phyloP scores from a whole-genome alignment of 768 basidiomycete species.

The Lactarius indigo region DNA sequence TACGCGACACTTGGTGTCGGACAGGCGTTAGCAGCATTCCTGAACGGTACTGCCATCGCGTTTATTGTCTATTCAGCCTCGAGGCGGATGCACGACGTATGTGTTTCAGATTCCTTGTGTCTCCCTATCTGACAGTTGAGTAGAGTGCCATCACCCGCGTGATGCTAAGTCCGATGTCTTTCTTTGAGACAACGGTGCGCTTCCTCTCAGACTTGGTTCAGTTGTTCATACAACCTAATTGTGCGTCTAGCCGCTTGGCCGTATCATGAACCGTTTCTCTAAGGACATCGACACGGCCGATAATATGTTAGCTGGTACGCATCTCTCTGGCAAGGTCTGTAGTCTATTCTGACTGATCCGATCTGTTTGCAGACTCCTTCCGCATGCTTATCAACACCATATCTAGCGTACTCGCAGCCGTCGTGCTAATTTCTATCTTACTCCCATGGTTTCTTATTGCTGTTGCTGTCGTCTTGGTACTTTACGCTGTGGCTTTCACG shows the following conservation, averaged over 20 bases:
- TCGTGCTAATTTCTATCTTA: conserved; percentile 74
- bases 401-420: conserved; percentile 65
- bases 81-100: conserved; percentile 55
- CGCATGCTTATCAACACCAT: conserved; percentile 68
- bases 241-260: conserved; percentile 60
- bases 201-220: not conserved
- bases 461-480: conserved; percentile 52
- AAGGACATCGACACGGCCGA: conserved; percentile 85
- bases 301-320: conserved; percentile 57
- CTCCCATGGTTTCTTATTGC: conserved; percentile 85
- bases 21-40: conserved; percentile 65
- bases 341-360: conserved; percentile 4
- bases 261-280: conserved; percentile 88
- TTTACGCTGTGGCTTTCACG: conserved; percentile 66
- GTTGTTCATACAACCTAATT: conserved; percentile 20
- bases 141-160: conserved; percentile 63
- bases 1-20: conserved; percentile 71
- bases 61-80: conserved; percentile 77
- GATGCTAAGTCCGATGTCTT: conserved; percentile 84
- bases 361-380: conserved; percentile 50
- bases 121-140: not conserved
- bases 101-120: conserved; percentile 15
- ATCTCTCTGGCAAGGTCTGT: not conserved
- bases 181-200: conserved; percentile 80
- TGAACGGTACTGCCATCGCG: conserved; percentile 63